Evolutionary conservation across 768 basidiomycete species (phyloP).

Genomic region (Crassisporium funariophilum): DNA sequence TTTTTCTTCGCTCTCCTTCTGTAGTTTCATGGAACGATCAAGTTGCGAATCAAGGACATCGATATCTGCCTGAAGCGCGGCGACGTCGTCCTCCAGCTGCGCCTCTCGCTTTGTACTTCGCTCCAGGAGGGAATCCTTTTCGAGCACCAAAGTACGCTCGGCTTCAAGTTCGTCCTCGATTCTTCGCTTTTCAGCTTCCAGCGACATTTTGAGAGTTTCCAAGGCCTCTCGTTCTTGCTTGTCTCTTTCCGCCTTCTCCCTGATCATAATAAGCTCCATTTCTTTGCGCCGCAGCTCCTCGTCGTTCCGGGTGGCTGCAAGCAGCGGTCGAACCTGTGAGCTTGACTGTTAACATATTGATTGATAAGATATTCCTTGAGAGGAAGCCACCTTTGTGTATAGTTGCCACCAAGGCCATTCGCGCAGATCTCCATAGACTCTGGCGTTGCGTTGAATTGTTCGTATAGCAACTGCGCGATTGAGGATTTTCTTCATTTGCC

Average conservation of each 20-base stretch:
- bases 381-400: slow-evolving; percentile 77
- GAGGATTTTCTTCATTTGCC: slow-evolving; percentile 93
- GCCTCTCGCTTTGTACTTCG: slow-evolving; percentile 84
- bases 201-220: slow-evolving; percentile 76
- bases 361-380: neutral
- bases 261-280: slow-evolving; percentile 74
- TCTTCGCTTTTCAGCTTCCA: slow-evolving; percentile 83
- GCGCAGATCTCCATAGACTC: slow-evolving; percentile 84
- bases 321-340: slow-evolving; percentile 81
- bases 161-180: slow-evolving; percentile 82
- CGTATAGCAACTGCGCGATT: slow-evolving; percentile 90
- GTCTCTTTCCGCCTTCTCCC: slow-evolving; percentile 87
- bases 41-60: slow-evolving; percentile 86
- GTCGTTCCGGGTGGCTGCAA: slow-evolving; percentile 91
- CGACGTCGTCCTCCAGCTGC: slow-evolving; percentile 84
- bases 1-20: slow-evolving; percentile 81
- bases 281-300: slow-evolving; percentile 90
- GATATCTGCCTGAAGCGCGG: slow-evolving; percentile 77
- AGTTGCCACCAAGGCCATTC: slow-evolving; percentile 99
- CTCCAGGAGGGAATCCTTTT: slow-evolving; percentile 83
- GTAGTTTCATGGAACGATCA: slow-evolving; percentile 73
- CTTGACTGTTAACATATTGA: slow-evolving; percentile 8
- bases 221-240: slow-evolving; percentile 77
- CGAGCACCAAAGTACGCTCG: slow-evolving; percentile 75
- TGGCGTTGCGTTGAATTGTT: slow-evolving; percentile 92